Evolutionary conservation across 768 basidiomycete genomes (phyloP).

Genomic region (Coprinopsis cinerea): DNA sequence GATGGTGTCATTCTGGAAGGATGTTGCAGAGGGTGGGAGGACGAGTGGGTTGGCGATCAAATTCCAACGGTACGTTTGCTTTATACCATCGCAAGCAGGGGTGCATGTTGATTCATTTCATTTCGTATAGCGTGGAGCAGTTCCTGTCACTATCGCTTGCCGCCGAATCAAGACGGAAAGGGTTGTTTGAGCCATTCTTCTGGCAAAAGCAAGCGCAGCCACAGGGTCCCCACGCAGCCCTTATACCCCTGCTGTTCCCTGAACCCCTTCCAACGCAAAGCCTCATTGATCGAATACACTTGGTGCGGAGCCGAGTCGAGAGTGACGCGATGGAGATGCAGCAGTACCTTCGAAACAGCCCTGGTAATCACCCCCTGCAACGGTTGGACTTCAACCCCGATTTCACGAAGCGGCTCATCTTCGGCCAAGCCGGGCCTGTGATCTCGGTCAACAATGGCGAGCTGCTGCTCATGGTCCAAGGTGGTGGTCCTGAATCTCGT

Average conservation of each 20-base stretch:
- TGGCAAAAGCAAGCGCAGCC: slow-evolving; percentile 46
- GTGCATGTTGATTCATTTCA: slow-evolving; percentile 5
- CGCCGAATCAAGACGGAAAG: slow-evolving; percentile 68
- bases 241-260: slow-evolving; percentile 68
- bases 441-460: slow-evolving; percentile 75
- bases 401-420: slow-evolving; percentile 29
- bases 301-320: slow-evolving; percentile 65
- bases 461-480: slow-evolving; percentile 62
- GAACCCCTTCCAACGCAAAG: slow-evolving; percentile 65
- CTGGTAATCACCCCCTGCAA: slow-evolving; percentile 36
- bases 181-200: slow-evolving; percentile 72
- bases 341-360: slow-evolving; percentile 42
- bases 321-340: slow-evolving; percentile 62
- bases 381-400: slow-evolving; percentile 25
- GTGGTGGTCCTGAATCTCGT: slow-evolving; percentile 46
- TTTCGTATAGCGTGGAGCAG: slow-evolving; percentile 65
- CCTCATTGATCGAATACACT: slow-evolving; percentile 59
- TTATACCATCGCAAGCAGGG: slow-evolving; percentile 1
- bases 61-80: slow-evolving; percentile 51
- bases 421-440: slow-evolving; percentile 56
- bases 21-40: slow-evolving; percentile 37
- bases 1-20: slow-evolving; percentile 55
- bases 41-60: slow-evolving; percentile 42
- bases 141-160: slow-evolving; percentile 75
- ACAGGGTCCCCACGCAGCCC: slow-evolving; percentile 37